Percentiles rank a stretch among this genome's conserved stretches.
Conservation (phyloP, 176 grass and related monocot genomes). For the Musa schizocarpa region DNA sequence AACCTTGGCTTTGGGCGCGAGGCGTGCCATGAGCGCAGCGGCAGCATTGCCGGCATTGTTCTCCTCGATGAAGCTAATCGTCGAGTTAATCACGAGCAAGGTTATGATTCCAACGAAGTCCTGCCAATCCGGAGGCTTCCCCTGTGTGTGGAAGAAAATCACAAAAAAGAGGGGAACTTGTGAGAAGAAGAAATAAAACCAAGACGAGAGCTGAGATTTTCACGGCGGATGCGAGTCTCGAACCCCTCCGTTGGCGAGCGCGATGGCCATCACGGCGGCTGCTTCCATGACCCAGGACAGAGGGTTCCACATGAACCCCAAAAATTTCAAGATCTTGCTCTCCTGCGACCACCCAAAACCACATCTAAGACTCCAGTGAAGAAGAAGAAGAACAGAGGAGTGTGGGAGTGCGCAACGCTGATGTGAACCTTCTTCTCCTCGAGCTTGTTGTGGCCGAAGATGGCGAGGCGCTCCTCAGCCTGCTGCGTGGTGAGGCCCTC, state of each 20-base stretch:
- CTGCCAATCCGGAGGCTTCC: constrained; percentile 84
- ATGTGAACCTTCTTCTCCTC: constrained; percentile 69
- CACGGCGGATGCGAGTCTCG: neutral
- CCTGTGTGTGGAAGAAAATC: constrained; percentile 27
- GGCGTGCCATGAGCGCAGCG: constrained; percentile 72
- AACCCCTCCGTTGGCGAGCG: constrained; percentile 74
- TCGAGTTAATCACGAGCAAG: constrained; percentile 83
- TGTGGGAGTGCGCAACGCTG: neutral
- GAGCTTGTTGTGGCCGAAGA: constrained; percentile 81
- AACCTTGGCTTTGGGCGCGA: constrained; percentile 86
- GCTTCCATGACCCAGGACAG: constrained; percentile 92
- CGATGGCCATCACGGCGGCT: constrained; percentile 82
- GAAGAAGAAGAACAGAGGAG: neutral
- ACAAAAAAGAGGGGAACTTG: neutral
- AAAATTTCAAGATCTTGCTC: constrained; percentile 78
- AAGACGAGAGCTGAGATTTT: neutral
- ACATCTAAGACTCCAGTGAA: neutral
- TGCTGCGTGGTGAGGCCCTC: constrained; percentile 57
- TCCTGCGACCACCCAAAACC: constrained; percentile 38
- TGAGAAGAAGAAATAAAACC: neutral
- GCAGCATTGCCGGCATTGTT: constrained; percentile 91
- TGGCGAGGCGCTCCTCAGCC: constrained; percentile 50
- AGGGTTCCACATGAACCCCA: constrained; percentile 92
- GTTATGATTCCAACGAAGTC: constrained; percentile 85
- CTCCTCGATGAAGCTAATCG: constrained; percentile 85